phyloP scores from a whole-genome alignment of 805 yeast genomes.

The Saccharomycopsis sp. region DNA sequence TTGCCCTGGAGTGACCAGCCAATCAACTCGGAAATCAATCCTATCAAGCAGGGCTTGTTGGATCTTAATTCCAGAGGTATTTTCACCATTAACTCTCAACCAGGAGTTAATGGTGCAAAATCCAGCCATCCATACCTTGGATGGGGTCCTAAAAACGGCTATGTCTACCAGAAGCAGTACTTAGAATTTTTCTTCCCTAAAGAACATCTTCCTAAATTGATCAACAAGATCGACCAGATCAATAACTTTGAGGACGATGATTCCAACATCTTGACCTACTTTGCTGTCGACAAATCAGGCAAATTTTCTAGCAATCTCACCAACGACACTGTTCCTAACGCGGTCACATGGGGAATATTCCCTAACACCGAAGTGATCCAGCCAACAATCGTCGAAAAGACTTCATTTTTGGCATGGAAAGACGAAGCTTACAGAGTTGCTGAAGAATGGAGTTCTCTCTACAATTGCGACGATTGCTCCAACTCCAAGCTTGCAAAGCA shows the following conservation, averaged over 20 bases:
- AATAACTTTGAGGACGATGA: slow-evolving; percentile 26
- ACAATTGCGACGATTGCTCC: slow-evolving; percentile 31
- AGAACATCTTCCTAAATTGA: slow-evolving; percentile 31
- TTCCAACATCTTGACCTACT: slow-evolving; percentile 60
- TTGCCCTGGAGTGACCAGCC: slow-evolving; percentile 97
- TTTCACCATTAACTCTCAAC: slow-evolving; percentile 88
- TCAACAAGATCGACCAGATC: slow-evolving; percentile 22
- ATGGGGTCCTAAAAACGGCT: slow-evolving; percentile 95
- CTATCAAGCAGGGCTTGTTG: slow-evolving; percentile 53
- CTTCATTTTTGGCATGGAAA: slow-evolving; percentile 93
- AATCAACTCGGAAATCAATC: slow-evolving; percentile 64
- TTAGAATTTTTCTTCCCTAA: slow-evolving; percentile 78
- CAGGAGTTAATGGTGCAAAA: slow-evolving; percentile 74
- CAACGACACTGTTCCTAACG: slow-evolving; percentile 70
- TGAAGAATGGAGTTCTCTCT: slow-evolving; percentile 67
- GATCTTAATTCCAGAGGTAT: slow-evolving; percentile 61
- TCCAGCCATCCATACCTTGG: slow-evolving; percentile 73
- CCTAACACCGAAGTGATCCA: slow-evolving; percentile 93
- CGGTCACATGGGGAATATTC: slow-evolving; percentile 98
- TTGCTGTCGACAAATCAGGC: slow-evolving; percentile 59
- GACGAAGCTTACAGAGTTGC: slow-evolving; percentile 86
- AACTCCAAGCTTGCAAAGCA: slow-evolving; percentile 31
- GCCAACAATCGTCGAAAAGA: slow-evolving; percentile 91
- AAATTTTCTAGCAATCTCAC: slow-evolving; percentile 61
- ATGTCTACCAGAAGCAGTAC: slow-evolving; percentile 91